These are phyloP conservation scores for Sphaerosporella brunnea DNA, from an alignment of 495 filamentous ascomycete species.

Conservation along the genomic window DNA sequence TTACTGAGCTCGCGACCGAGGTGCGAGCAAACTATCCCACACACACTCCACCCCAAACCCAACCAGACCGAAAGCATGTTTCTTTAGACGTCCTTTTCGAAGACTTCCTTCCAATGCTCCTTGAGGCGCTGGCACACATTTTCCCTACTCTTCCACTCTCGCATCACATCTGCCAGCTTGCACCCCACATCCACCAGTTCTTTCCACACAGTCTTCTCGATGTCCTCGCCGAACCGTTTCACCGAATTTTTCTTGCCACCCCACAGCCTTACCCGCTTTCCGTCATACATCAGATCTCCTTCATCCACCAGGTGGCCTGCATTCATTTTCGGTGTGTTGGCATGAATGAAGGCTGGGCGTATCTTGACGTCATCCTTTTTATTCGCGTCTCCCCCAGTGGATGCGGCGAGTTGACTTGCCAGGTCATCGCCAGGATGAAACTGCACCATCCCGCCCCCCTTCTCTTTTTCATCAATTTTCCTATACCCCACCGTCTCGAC, in stretches of 20 bases:
- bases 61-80: neutral
- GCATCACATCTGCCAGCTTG: constrained; percentile 14
- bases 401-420: constrained; percentile 17
- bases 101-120: constrained; percentile 3
- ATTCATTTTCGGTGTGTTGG: constrained; percentile 39
- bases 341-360: constrained; percentile 36
- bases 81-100: neutral
- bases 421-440: constrained; percentile 33
- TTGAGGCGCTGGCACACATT: constrained; percentile 2
- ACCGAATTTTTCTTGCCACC: constrained; percentile 27
- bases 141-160: constrained; percentile 4
- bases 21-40: neutral
- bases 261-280: constrained; percentile 19
- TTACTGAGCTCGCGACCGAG: no score
- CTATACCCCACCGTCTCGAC: constrained; percentile 29
- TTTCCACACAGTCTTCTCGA: constrained; percentile 36
- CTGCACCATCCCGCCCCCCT: constrained; percentile 31
- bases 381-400: neutral
- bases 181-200: constrained; percentile 27
- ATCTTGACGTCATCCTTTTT: no score
- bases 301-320: constrained; percentile 21
- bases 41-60: neutral
- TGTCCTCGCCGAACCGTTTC: constrained; percentile 29
- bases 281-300: constrained; percentile 9
- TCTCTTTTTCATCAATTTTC: constrained; percentile 2